Evolutionary conservation across 768 basidiomycete species (phyloP).

Genomic region (Hysterangium stoloniferum): DNA sequence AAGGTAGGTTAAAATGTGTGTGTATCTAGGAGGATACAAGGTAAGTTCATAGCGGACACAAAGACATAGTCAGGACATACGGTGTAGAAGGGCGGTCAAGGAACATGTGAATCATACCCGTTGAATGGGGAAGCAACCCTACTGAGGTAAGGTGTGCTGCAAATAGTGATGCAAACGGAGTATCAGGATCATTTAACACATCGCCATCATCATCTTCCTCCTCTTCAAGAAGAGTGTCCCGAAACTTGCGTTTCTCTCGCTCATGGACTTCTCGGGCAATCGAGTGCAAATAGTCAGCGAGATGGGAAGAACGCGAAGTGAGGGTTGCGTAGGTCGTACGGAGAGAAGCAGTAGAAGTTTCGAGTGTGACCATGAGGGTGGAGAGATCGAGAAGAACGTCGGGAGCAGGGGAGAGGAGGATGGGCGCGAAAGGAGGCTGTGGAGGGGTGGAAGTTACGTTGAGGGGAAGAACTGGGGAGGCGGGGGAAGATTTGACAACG

Average conservation of each 20-base stretch:
- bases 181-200: slow-evolving; percentile 22
- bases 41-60: slow-evolving; percentile 7
- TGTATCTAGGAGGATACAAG: slow-evolving; percentile 40
- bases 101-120: slow-evolving; percentile 58
- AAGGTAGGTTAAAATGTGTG: slow-evolving; percentile 64
- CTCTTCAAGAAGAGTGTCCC: slow-evolving; percentile 8
- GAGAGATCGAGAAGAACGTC: slow-evolving; percentile 42
- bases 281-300: slow-evolving; percentile 49
- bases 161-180: slow-evolving; percentile 43
- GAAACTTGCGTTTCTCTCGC: slow-evolving; percentile 6
- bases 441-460: slow-evolving; percentile 38
- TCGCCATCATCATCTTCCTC: slow-evolving; percentile 42
- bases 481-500: slow-evolving; percentile 16
- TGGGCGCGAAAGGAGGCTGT: slow-evolving; percentile 53
- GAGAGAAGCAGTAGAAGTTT: slow-evolving; percentile 61
- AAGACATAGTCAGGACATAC: slow-evolving; percentile 37
- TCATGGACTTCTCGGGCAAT: slow-evolving; percentile 19
- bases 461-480: slow-evolving; percentile 43
- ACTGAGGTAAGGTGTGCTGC: slow-evolving; percentile 56
- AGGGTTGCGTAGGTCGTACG: slow-evolving; percentile 63
- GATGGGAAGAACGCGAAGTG: slow-evolving; percentile 57
- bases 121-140: slow-evolving; percentile 40
- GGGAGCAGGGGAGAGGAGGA: slow-evolving; percentile 49
- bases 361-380: slow-evolving; percentile 60
- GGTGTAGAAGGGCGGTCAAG: slow-evolving; percentile 73